Evolutionary conservation across 495 filamentous ascomycete species (phyloP).

Genomic region (Daldinia concentrica): DNA sequence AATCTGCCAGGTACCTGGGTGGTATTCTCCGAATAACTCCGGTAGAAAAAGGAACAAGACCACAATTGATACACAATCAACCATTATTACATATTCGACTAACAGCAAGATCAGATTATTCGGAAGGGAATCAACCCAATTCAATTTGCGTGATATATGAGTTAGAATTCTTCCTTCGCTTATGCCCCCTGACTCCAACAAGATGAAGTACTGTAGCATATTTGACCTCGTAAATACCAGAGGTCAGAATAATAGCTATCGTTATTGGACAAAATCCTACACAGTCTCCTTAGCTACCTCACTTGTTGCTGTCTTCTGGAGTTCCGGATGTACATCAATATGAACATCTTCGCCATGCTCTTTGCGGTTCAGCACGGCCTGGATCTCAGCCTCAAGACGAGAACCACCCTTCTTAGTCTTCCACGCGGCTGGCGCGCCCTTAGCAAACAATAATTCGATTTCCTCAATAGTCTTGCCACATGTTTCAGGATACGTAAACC

Average conservation of each 20-base stretch:
- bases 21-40: neutral
- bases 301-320: slow-evolving; percentile 26
- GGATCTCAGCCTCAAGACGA: slow-evolving; percentile 55
- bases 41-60: no score
- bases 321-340: slow-evolving; percentile 24
- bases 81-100: no score
- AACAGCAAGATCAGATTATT: no score
- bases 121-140: no score
- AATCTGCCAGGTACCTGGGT: neutral
- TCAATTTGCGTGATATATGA: neutral
- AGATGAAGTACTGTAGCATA: neutral
- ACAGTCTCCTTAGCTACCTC: slow-evolving; percentile 33
- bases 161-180: neutral
- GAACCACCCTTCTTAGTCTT: slow-evolving; percentile 65
- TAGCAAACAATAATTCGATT: slow-evolving; percentile 68
- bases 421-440: slow-evolving; percentile 64
- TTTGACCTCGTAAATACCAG: neutral
- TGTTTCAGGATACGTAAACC: slow-evolving; percentile 76
- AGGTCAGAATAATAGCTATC: neutral
- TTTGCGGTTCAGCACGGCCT: slow-evolving; percentile 51
- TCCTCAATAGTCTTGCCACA: slow-evolving; percentile 76
- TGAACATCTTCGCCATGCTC: slow-evolving; percentile 39
- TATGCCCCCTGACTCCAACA: neutral
- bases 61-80: no score
- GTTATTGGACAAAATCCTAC: neutral